Evolutionary conservation across 2,329 filamentous ascomycete species (phyloP), one percentile per base, ranked within the genome.

Genomic region (Pyricularia pennisetigena): DNA sequence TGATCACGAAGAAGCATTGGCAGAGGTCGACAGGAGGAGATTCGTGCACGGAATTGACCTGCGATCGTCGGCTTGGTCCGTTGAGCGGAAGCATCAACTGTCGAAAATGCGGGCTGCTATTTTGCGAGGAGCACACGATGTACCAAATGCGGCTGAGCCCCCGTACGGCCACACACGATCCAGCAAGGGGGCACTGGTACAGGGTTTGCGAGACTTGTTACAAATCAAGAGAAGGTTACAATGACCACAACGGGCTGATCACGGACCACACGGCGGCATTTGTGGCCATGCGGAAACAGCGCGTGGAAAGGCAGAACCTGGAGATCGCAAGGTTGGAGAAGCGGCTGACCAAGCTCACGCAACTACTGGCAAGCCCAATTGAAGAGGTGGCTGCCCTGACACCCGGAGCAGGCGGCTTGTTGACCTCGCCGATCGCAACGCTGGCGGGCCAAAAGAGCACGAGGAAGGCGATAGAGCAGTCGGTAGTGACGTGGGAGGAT

Each of bases 181-280:
- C 95, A 0, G 87, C 95, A 1, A 84, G 94, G 70, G 95, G 95
- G 8, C 86, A 92, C 72, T 99, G 95, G 95, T 97, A 92, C 73
- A 83, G 95, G 67, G 94, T 98, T 1, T 99, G 95, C 76, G 95
- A 99, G 81, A 98, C 95, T n/a, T 99, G 95, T 79, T 99, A 95
- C 81, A 98, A 97, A 80, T 97, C 93, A 67, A 87, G 95, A 74
- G 92, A 94, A 29, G 95, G 95, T 3, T 99, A 99, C 79, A 97
- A 96, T 75, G 94, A 99, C 74, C 90, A 94, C 73, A 86, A 85
- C 68, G 92, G 93, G 0, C 77, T 89, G 2, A 82, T 88, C 69
- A 82, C 88, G 69, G 89, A 97, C 73, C 90, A 93, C 73, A 93
- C 87, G 3, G 80, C 82, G n/a, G 80, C 82, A 3, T 97, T 99